Base-by-base conservation (phyloP, 2,329 filamentous ascomycete genomes). In the Dendrostoma leiphaemia region DNA sequence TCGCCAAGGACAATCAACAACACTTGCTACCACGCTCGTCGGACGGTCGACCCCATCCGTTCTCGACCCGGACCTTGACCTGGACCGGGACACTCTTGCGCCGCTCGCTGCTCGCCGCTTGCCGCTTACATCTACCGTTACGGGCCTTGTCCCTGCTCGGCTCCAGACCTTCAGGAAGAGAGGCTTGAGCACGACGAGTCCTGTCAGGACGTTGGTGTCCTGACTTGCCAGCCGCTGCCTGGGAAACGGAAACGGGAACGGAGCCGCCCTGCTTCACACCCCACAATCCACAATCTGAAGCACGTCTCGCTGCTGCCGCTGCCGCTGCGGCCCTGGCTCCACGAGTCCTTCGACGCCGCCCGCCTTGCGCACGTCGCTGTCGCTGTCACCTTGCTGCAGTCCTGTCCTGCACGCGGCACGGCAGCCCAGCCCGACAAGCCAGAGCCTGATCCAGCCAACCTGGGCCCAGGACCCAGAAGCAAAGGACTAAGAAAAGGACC, bases 371-470 rank as follows among this genome's bases (percentile, higher is more conserved):
- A 23, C 26, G 48, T 50, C 49, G 17, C 19, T 28, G 32, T 26
- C 46, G 19, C 32, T n/a, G 23, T 21, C 46, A 19, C 29, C 47
- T 32, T 54, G 32, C 49, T 51, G 53, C 53, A 41, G 48, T 41
- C 6, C 38, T 15, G 38, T n/a, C 38, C 41, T 41, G 40, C 40
- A 40, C 31, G 40, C 44, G 41, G 47, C 52, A 54, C 51, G 17
- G 46, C 40, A 48, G 46, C 38, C 35, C 51, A 48, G 46, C 38
- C 35, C 51, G 35, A 12, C 17, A 23, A 17, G 35, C 19, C 17
- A 38, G 35, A 41, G 23, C 38, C 23, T 17, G 38, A 26, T 23
- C 38, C 10, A 23, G n/a, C 38, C 38, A 21, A 41, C 38, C 23
- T 41, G 21, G 26, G 38, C 38, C 38, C 10, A 34, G 44, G 12